Evolutionary conservation across 148 eudicot genomes (phyloP).

Genomic region (Rhododendron mucronatum): DNA sequence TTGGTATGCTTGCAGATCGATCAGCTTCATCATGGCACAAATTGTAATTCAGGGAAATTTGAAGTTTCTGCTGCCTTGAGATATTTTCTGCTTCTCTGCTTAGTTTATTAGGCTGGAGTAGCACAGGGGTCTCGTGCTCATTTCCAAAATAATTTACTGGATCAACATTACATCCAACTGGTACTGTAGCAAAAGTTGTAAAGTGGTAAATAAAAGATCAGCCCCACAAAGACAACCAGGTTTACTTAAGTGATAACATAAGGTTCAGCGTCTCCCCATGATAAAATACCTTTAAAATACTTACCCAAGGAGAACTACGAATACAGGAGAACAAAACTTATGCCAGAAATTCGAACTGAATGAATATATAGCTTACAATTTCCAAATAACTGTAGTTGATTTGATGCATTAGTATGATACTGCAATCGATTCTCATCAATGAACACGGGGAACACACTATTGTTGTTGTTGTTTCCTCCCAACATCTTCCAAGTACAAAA

Average conservation of each 20-base stretch:
- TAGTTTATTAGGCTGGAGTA: conserved; percentile 56
- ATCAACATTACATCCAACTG: conserved; percentile 54
- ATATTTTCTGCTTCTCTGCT: conserved; percentile 52
- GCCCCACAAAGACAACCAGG: background rate
- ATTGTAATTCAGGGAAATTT: conserved; percentile 59
- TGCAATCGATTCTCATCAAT: conserved; percentile 58
- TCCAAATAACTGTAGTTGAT: conserved; percentile 78
- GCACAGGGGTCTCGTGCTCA: conserved; percentile 45
- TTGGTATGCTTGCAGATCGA: conserved; percentile 48
- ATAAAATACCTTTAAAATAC: background rate
- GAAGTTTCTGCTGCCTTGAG: conserved; percentile 73
- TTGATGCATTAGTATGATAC: conserved; percentile 55
- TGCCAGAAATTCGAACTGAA: background rate
- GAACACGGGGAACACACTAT: conserved; percentile 49
- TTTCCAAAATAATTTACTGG: conserved; percentile 72
- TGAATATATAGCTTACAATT: conserved; percentile 23
- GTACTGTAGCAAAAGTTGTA: conserved; percentile 40
- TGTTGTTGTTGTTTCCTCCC: conserved; percentile 64
- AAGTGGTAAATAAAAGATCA: background rate
- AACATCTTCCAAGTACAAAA: conserved; percentile 38
- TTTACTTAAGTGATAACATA: background rate
- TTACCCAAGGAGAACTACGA: background rate
- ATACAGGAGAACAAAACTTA: background rate
- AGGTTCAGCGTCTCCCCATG: background rate
- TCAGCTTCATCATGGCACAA: conserved; percentile 57